Base-by-base conservation (phyloP, 441 rosid species). In the Sinapis alba region DNA sequence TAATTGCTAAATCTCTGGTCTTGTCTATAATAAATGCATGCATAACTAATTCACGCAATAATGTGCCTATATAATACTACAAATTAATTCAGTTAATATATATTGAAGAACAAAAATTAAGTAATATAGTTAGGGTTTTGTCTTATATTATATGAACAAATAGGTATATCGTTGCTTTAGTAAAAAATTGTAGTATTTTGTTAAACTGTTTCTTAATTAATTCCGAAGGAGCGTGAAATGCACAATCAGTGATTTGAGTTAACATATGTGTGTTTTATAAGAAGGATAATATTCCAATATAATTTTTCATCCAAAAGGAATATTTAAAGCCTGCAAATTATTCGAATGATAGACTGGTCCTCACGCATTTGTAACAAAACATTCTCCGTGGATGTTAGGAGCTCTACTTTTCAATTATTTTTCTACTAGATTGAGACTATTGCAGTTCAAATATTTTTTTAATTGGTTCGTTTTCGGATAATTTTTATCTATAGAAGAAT, bases 11-110 rank as follows among this genome's bases (percentile, higher is more conserved):
- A 61, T 50, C 36, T 56, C 1, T 23, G 15, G 72, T 65, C 76
- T 27, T 60, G 68, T 77, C 72, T 59, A n/a, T n/a, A 47, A 77
- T 77, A 41, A 77, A 71, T 65, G 63, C 76, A 71, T 26, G 41
- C 76, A 47, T 66, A 76, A 64, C 56, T 45, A 45, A 32, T 45
- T 64, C 63, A 26, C 18, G 4, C 76, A 71, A 71, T 77, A 77
- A 77, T 76, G 71, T 57, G 26, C 65, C 24, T 54, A 5, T 13
- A 68, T 67, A 58, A 59, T 47, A 67, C 28, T 36, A 56, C 12
- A 36, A 16, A 41, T 36, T 54, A 36, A 10, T 30, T 20, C 20
- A 66, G 23, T 9, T 30, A 59, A 21, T 28, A 0, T 64, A 19
- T 8, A 21, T 1, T 1, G 26, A 34, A 34, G 61, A 72, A 24